Conservation (phyloP, 495 filamentous ascomycete species). For the Hypoxylon cercidicola region DNA sequence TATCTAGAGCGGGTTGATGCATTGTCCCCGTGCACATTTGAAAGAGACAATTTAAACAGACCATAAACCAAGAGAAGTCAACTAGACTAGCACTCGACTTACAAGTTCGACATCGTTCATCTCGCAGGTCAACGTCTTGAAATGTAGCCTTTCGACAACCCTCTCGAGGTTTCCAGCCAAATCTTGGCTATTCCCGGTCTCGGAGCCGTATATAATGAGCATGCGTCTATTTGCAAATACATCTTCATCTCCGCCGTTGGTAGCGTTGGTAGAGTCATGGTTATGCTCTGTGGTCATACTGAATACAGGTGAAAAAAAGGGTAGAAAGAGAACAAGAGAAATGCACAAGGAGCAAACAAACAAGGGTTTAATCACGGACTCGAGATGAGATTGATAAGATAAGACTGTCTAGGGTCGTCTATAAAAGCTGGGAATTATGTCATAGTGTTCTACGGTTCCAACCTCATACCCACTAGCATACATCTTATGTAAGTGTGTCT, state of each 20-base stretch:
- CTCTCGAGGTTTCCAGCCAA: slow-evolving; percentile 84
- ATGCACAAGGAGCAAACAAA: background rate
- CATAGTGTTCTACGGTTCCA: background rate
- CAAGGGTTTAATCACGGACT: slow-evolving; percentile 6
- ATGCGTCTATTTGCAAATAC: slow-evolving; percentile 63
- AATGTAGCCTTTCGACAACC: slow-evolving; percentile 77
- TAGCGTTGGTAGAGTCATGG: slow-evolving; percentile 2
- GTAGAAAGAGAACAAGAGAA: background rate
- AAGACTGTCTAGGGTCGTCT: slow-evolving; percentile 1
- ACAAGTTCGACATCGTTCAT: slow-evolving; percentile 82
- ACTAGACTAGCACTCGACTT: slow-evolving; percentile 56
- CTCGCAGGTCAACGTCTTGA: slow-evolving; percentile 75
- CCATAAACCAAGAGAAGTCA: too few relatives aligned
- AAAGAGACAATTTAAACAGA: background rate
- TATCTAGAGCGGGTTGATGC: slow-evolving; percentile 13
- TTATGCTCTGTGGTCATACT: slow-evolving; percentile 34
- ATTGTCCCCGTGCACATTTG: slow-evolving; percentile 22
- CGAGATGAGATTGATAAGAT: slow-evolving; percentile 44
- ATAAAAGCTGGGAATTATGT: background rate
- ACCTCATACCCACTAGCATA: background rate
- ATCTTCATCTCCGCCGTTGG: slow-evolving; percentile 12
- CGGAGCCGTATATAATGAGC: slow-evolving; percentile 89
- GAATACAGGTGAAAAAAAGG: slow-evolving; percentile 1
- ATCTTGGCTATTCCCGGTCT: slow-evolving; percentile 93
- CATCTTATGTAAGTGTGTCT: background rate